Evolutionary conservation across 164 flowering plant genomes (phyloP).

Genomic region (Nymphaea colorata): DNA sequence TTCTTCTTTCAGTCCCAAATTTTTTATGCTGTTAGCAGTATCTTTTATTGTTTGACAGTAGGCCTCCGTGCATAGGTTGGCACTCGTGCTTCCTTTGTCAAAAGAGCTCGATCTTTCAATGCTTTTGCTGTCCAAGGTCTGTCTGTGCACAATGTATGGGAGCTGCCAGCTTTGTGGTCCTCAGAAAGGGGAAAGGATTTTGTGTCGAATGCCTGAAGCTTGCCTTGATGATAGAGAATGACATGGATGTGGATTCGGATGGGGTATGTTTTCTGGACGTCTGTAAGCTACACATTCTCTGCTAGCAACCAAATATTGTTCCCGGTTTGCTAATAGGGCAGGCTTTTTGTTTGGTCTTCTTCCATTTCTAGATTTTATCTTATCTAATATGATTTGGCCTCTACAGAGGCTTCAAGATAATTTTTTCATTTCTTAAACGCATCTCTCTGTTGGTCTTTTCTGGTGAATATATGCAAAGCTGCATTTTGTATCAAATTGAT

Average conservation of each 20-base stretch:
- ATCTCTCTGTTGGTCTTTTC: too few species aligned
- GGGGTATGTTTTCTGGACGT: constrained; percentile 38
- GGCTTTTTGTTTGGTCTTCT: background rate
- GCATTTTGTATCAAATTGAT: too few species aligned
- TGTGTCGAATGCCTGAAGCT: constrained; percentile 54
- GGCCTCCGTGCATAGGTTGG: constrained; percentile 34
- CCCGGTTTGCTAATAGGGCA: too few species aligned
- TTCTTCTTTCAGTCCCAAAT: background rate
- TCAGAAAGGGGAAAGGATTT: constrained; percentile 43
- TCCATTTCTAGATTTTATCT: too few species aligned
- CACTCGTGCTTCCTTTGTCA: constrained; percentile 56
- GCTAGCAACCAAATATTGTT: background rate
- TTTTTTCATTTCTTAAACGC: too few species aligned
- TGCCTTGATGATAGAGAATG: constrained; percentile 44
- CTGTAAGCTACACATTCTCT: background rate
- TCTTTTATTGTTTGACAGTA: too few species aligned
- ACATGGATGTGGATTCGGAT: constrained; percentile 40
- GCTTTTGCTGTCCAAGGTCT: constrained; percentile 54
- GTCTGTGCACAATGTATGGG: constrained; percentile 38
- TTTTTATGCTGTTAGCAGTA: background rate
- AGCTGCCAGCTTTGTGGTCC: constrained; percentile 30
- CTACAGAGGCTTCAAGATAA: too few species aligned
- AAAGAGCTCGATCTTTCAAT: constrained; percentile 33
- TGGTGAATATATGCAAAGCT: too few species aligned
- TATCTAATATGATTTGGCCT: too few species aligned